Base-by-base conservation (phyloP, 768 basidiomycete species). In the Phaeolepiota aurea region DNA sequence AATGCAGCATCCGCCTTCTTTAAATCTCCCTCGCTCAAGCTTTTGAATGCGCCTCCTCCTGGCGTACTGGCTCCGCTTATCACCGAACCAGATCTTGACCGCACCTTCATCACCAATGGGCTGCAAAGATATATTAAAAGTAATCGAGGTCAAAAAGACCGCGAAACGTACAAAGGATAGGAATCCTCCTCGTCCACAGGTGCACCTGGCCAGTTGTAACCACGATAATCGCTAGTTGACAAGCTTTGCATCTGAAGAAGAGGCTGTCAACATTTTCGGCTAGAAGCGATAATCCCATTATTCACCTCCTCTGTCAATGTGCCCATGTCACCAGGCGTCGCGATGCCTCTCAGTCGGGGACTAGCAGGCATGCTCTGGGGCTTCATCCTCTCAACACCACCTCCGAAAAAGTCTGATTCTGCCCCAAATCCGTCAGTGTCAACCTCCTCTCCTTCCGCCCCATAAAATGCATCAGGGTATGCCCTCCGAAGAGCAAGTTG, bases 291-390 rank as follows among this genome's bases (percentile, higher is more conserved):
- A 20, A 15, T 38, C 11, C 21, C 3, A 14, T 33, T 14, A 51
- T 69, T 19, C 47, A 85, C 84, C 69, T 88, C 83, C 60, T 89
- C 86, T 1, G 87, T 90, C 32, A 92, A 65, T 19, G 91, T 94
- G 13, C 87, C 91, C 47, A 94, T 72, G 65, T 96, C 91, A 4
- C 92, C 92, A 0, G 94, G 94, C 1, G 96, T 99, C 51, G 87
- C 88, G 43, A 76, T 64, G 2, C 94, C 96, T 9, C 79, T 74
- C 64, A 87, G 73, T 50, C 84, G 73, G 14, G 96, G 96, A 57
- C 87, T 90, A 2, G 88, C 84, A 22, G 94, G 96, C 44, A 84
- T 82, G 44, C 83, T 87, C 44, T 80, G 68, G 3, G 88, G 77
- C 37, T 69, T 66, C 61, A 80, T 71, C 48, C 80, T 74, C 55